Evolutionary conservation across 768 basidiomycete species (phyloP), one percentile per base, ranked within the genome.

Genomic region (Gelatoporia subvermispora): DNA sequence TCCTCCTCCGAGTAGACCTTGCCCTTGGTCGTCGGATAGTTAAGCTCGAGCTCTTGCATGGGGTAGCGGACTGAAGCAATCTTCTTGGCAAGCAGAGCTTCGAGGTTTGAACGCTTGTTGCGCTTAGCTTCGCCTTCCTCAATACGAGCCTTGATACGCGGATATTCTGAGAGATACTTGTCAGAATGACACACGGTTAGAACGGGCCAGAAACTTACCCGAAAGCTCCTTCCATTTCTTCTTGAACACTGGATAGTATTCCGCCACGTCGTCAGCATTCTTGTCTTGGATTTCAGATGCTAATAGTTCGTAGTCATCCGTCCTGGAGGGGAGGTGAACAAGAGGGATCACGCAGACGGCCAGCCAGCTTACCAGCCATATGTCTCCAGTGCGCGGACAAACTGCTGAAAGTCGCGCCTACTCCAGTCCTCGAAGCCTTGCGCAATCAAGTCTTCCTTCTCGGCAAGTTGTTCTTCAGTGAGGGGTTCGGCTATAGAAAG

Each of bases 1-100:
- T 98, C 96, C 62, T 98, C 96, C 54, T 99, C 96, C 21, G 80
- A 87, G 67, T 95, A 99, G 4, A 93, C 87, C 61, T 97, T 97
- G 51, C 93, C 95, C 67, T 97, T 97, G 31, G 93, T 95, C 24
- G 88, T 88, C 1, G 91, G 92, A 58, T 98, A 97, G 65, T 89
- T 88, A 45, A 98, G 82, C 67, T 95, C 89, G 41, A 99, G 82
- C 66, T 96, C 94, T 65, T 98, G 95, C 85, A 98, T 93, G 1
- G 96, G 96, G 66, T 86, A 92, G 35, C 79, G 75, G 49, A 90
- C 86, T 1, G 86, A 86, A 18, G 72, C 72, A 58, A 98, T 88
- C 65, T 97, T 97, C 61, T 81, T 78, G 44, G 82, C 71, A 24
- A 98, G 79, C 8, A 94, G 79, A 25, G 78, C 75, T 56, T 89